A percentile compares a stretch with the other conserved stretches of the same genome.
These are phyloP conservation scores for Apodospora peruviana DNA, from an alignment of 495 filamentous ascomycete genomes.

Conservation along the genomic window DNA sequence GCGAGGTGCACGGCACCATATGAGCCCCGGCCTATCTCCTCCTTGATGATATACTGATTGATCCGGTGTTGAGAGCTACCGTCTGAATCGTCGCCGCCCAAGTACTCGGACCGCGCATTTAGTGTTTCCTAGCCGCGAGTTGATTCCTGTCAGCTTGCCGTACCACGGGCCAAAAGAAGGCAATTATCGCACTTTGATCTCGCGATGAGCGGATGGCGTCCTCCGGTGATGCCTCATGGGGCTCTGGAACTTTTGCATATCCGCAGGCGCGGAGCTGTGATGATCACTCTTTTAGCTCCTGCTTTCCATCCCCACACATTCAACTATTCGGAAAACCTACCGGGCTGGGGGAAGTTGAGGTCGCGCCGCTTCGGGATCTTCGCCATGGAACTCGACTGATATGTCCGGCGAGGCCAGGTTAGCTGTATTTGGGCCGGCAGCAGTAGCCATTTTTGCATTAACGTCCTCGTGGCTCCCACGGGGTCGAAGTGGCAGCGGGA, in stretches of 20 bases:
- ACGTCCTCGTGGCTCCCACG: not conserved
- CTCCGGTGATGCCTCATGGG: slow-evolving; percentile 72
- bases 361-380: slow-evolving; percentile 6
- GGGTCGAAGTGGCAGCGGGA: slow-evolving; percentile 16
- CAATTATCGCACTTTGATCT: slow-evolving; percentile 60
- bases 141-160: not conserved
- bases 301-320: not conserved
- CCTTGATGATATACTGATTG: slow-evolving; percentile 91
- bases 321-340: slow-evolving; percentile 20
- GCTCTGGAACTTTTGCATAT: slow-evolving; percentile 46
- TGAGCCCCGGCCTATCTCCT: slow-evolving; percentile 93
- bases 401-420: slow-evolving; percentile 33
- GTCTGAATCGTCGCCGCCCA: slow-evolving; percentile 78
- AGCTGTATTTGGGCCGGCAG: slow-evolving; percentile 11
- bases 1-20: slow-evolving; percentile 93
- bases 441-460: slow-evolving; percentile 6
- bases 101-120: slow-evolving; percentile 82
- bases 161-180: too few relatives aligned
- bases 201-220: slow-evolving; percentile 62
- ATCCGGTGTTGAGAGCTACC: slow-evolving; percentile 69
- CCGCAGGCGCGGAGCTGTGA: slow-evolving; percentile 36
- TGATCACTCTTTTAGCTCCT: not conserved
- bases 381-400: slow-evolving; percentile 32
- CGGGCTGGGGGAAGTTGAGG: slow-evolving; percentile 14
- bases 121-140: slow-evolving; percentile 65